These are phyloP conservation scores for Gautieria morchelliformis DNA, from an alignment of 768 basidiomycete species.

Conservation along the genomic window DNA sequence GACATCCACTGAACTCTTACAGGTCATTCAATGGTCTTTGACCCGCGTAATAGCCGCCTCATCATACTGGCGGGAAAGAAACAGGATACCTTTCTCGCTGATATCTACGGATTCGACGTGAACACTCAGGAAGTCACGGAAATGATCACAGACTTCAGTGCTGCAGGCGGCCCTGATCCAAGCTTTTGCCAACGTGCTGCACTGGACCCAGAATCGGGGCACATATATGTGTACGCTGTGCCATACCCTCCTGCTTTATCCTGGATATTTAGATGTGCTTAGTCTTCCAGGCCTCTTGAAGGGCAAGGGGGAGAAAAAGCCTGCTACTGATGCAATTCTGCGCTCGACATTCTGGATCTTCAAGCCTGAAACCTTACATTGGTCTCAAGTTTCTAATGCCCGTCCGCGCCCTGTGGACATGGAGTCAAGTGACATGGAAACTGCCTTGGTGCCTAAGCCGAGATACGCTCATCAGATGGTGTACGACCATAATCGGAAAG, in stretches of 20 bases:
- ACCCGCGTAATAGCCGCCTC: constrained; percentile 44
- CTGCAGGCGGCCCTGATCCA: constrained; percentile 56
- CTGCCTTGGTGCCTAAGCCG: constrained; percentile 38
- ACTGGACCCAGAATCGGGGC: constrained; percentile 49
- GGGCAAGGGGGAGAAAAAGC: constrained; percentile 20
- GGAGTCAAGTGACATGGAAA: constrained; percentile 8
- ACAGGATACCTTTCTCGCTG: constrained; percentile 53
- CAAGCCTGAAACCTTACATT: constrained; percentile 44
- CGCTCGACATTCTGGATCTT: constrained; percentile 32
- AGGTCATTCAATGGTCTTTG: constrained; percentile 78
- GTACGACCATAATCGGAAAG: constrained; percentile 49
- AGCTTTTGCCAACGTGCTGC: constrained; percentile 70
- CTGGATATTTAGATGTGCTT: not conserved
- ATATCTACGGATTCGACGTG: constrained; percentile 70
- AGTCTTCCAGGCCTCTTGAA: constrained; percentile 46
- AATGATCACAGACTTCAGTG: constrained; percentile 51
- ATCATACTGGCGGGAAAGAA: constrained; percentile 71
- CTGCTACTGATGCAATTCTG: constrained; percentile 19
- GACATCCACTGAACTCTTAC: not conserved
- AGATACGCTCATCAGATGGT: constrained; percentile 76
- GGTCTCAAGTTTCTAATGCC: constrained; percentile 22
- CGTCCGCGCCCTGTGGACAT: constrained; percentile 34
- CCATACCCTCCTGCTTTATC: not conserved
- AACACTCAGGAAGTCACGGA: constrained; percentile 47
- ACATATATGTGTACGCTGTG: constrained; percentile 61